Percentiles rank a stretch among this genome's conserved stretches.
Conservation (phyloP, 441 rosid species). For the Aleurites moluccanus region DNA sequence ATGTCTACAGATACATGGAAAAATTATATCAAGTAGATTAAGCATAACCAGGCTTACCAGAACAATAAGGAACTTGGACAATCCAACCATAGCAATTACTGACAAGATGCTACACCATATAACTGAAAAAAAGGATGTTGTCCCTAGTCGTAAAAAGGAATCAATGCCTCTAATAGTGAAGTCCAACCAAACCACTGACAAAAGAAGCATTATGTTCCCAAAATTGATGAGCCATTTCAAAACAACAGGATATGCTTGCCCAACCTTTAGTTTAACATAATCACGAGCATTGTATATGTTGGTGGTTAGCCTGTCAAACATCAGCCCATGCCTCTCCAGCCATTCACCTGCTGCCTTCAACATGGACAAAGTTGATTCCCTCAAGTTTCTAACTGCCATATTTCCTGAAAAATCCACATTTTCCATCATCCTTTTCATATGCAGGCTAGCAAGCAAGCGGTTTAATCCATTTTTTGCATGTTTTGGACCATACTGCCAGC, state of each 20-base stretch:
- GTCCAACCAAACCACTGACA: slow-evolving; percentile 86
- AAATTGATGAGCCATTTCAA: slow-evolving; percentile 65
- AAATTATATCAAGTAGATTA: slow-evolving; percentile 1
- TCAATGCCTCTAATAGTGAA: slow-evolving; percentile 82
- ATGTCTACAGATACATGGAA: slow-evolving; percentile 5
- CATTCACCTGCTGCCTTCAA: slow-evolving; percentile 49
- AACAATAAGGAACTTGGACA: slow-evolving; percentile 54
- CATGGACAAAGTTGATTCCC: slow-evolving; percentile 37
- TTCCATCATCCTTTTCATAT: slow-evolving; percentile 44
- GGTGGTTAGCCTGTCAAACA: slow-evolving; percentile 36
- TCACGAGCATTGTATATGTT: slow-evolving; percentile 46
- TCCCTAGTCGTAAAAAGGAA: slow-evolving; percentile 87
- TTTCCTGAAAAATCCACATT: slow-evolving; percentile 49
- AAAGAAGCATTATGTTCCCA: slow-evolving; percentile 69
- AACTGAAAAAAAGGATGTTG: slow-evolving; percentile 73
- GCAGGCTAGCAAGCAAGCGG: slow-evolving; percentile 41
- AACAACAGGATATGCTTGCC: slow-evolving; percentile 54
- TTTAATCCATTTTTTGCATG: slow-evolving; percentile 38
- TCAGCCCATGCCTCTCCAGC: slow-evolving; percentile 66
- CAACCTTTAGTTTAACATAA: slow-evolving; percentile 48
- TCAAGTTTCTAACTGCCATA: slow-evolving; percentile 45
- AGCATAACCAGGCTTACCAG: slow-evolving; percentile 49
- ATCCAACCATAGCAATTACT: slow-evolving; percentile 73
- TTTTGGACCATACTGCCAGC: slow-evolving; percentile 35
- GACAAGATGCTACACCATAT: slow-evolving; percentile 93